Percentiles rank a stretch among this genome's conserved stretches.
Conservation (phyloP, 2,329 filamentous ascomycete genomes). For the Emergomyces africanus region DNA sequence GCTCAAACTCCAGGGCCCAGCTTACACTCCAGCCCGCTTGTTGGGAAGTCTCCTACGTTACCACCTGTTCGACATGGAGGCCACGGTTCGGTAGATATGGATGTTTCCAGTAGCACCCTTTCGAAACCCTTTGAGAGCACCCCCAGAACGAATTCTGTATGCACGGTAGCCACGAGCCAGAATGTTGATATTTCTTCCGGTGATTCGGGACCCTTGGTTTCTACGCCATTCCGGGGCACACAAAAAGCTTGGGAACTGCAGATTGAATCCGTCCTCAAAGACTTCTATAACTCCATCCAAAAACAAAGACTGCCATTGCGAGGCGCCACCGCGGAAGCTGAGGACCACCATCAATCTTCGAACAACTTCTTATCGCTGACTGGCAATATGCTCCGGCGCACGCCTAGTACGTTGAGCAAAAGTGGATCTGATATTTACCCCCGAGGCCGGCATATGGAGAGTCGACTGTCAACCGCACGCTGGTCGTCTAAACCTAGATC, state of each 20-base stretch:
- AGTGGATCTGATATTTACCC: constrained; percentile 66
- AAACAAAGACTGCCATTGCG: constrained; percentile 78
- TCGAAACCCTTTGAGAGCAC: constrained; percentile 15
- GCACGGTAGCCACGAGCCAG: constrained; percentile 17
- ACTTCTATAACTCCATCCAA: constrained; percentile 82
- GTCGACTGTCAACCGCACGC: constrained; percentile 49
- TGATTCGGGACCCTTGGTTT: constrained; percentile 64
- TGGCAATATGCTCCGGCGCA: constrained; percentile 61
- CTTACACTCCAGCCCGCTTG: background rate
- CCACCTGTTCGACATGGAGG: constrained; percentile 6
- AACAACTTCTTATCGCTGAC: constrained; percentile 58
- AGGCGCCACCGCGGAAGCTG: constrained; percentile 45
- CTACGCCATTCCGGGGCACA: constrained; percentile 59
- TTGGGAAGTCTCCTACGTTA: constrained; percentile 5
- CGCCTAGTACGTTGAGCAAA: constrained; percentile 84
- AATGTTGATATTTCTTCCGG: constrained; percentile 32
- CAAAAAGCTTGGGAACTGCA: constrained; percentile 76
- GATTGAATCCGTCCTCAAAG: constrained; percentile 79
- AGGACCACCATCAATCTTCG: constrained; percentile 26
- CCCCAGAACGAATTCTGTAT: constrained; percentile 17
- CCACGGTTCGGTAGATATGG: constrained; percentile 10
- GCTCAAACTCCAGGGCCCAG: constrained; percentile 10
- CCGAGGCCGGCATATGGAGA: constrained; percentile 59
- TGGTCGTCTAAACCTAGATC: constrained; percentile 84
- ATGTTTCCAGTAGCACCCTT: constrained; percentile 10